Conservation (phyloP, 108 stramenopile genomes). For the Aurantiochytrium sp. region DNA sequence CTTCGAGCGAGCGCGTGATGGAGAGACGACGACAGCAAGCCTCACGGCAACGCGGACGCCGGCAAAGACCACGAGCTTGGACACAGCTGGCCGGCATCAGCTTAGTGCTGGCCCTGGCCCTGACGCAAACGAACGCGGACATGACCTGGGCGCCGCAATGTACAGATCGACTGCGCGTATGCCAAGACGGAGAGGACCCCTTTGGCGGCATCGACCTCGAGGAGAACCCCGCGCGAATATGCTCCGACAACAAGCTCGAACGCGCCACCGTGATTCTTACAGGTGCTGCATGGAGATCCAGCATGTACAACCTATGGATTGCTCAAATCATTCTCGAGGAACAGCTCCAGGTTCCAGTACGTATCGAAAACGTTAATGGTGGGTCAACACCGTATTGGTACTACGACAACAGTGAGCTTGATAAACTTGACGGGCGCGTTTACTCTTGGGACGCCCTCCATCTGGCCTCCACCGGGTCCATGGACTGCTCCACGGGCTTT, state of each 20-base stretch:
- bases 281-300: not conserved
- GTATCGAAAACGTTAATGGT: not conserved
- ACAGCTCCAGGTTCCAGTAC: not conserved
- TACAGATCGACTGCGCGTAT: not conserved
- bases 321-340: not conserved
- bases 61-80: too few species aligned
- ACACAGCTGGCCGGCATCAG: too few species aligned
- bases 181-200: not conserved
- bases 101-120: too few species aligned
- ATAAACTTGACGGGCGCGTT: not conserved
- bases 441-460: not conserved
- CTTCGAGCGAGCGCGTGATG: too few species aligned
- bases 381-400: not conserved
- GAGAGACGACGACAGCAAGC: too few species aligned
- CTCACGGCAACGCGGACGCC: too few species aligned
- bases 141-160: not conserved
- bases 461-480: not conserved
- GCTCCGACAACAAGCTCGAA: not conserved
- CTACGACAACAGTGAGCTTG: not conserved
- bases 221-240: not conserved
- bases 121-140: not conserved
- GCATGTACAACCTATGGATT: not conserved
- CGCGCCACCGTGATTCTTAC: not conserved
- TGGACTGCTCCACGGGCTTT: not conserved
- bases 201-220: not conserved